Base-by-base conservation (phyloP, 345 rosid species). In the Eucalyptus polybractea region DNA sequence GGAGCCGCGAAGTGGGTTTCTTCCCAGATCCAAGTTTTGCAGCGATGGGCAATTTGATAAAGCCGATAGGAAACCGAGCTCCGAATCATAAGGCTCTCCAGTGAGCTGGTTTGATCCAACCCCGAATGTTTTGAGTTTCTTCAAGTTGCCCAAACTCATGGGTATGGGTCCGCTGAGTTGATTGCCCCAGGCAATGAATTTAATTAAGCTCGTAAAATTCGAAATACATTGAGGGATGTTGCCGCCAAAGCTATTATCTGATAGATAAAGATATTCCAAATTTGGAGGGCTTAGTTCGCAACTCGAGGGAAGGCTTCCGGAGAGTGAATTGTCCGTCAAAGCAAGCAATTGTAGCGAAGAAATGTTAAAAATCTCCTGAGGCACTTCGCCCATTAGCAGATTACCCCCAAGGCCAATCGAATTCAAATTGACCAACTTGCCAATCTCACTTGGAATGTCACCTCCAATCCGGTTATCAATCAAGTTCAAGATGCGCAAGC, bases 141-240 rank as follows among this genome's bases (percentile, higher is more conserved):
- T 86, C 58, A 86, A 50, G 87, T 86, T 50, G 37, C 44, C 37
- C 58, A 86, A 16, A 50, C 87, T 86, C 44, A 5, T n/a, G 62
- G 87, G 87, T 54, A 50, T 29, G 6, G 87, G 87, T 50, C 87
- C 62, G 5, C 42, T 50, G 62, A 86, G 42, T 7, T 50, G 58
- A 86, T 86, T 86, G 16, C 0, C 0, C 10, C 0, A 0, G 21
- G 58, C 87, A 50, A 0, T 0, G 13, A 86, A 50, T 2, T 0
- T 1, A 14, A 17, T 27, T 49, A 50, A 58, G 44, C 5, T 86
- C 22, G 87, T 29, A 31, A 50, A 37, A 50, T 50, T 86, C 5
- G 62, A 86, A 29, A 86, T n/a, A 31, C 0, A 50, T 19, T 50
- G 40, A 10, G 62, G 62, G 44, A 50, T 50, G 87, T 50, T 17